Conservation (phyloP, 805 yeast genomes). For the Zygoascus ofunaensis region DNA sequence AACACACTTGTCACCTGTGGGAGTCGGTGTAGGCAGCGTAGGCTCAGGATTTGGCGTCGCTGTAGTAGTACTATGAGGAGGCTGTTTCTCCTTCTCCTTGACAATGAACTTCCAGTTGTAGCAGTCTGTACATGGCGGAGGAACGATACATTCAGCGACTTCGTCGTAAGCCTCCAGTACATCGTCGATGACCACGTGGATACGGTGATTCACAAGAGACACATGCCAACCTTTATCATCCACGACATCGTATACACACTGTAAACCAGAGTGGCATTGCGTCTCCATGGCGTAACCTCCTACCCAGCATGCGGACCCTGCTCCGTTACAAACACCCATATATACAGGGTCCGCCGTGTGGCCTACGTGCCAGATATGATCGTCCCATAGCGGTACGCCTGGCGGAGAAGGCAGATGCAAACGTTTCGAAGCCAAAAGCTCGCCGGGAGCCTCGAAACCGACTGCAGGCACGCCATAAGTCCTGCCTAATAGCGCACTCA, state of each 20-base stretch:
- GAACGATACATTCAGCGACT: constrained; percentile 63
- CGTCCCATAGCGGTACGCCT: constrained; percentile 66
- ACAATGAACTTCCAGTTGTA: constrained; percentile 71
- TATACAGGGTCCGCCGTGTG: constrained; percentile 95
- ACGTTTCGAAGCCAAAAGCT: constrained; percentile 68
- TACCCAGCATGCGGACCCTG: constrained; percentile 75
- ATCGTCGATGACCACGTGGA: constrained; percentile 82
- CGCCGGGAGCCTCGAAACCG: constrained; percentile 91
- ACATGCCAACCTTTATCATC: constrained; percentile 87
- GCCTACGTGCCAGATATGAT: constrained; percentile 90
- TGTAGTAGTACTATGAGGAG: constrained; percentile 2
- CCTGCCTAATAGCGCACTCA: constrained; percentile 72
- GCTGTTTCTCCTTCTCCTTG: constrained; percentile 18
- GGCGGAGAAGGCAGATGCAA: constrained; percentile 91
- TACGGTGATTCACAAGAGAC: constrained; percentile 77
- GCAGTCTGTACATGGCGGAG: constrained; percentile 85
- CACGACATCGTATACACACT: constrained; percentile 84
- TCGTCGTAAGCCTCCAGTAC: constrained; percentile 62
- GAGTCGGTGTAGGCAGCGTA: constrained; percentile 6
- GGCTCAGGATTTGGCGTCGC: constrained; percentile 1
- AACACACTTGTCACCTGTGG: constrained; percentile 35
- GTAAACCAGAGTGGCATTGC: constrained; percentile 82
- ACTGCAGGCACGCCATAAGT: constrained; percentile 88
- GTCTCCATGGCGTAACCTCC: constrained; percentile 98
- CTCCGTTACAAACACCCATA: constrained; percentile 96